A percentile compares a stretch with the other conserved stretches of the same genome.
phyloP scores from a whole-genome alignment of 352 stramenopile genomes.

The Phytopythium mirpurense region DNA sequence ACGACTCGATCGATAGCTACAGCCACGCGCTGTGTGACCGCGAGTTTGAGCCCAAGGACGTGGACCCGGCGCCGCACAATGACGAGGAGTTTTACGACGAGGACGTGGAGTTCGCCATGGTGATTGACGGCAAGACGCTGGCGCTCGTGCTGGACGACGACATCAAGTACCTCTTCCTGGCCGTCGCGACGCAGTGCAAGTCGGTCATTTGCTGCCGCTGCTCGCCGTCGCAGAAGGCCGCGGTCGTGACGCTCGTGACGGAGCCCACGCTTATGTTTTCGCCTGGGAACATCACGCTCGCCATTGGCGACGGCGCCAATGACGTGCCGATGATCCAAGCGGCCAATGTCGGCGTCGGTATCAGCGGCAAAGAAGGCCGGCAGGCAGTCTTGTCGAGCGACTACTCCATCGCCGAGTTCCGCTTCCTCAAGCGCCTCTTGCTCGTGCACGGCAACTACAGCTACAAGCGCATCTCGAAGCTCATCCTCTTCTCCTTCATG shows the following conservation, averaged over 20 bases:
- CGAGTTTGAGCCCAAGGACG: slow-evolving; percentile 66
- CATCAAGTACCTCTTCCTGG: slow-evolving; percentile 87
- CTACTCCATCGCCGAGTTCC: slow-evolving; percentile 82
- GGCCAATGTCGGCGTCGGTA: slow-evolving; percentile 80
- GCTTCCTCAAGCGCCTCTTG: slow-evolving; percentile 74
- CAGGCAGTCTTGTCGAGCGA: slow-evolving; percentile 84
- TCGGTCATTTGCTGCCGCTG: slow-evolving; percentile 87
- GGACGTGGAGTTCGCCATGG: slow-evolving; percentile 85
- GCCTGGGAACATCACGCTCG: slow-evolving; percentile 81
- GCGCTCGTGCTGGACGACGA: slow-evolving; percentile 81
- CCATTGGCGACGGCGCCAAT: slow-evolving; percentile 83
- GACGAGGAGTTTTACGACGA: slow-evolving; percentile 69
- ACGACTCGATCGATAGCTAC: slow-evolving; percentile 51
- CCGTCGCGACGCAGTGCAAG: slow-evolving; percentile 85
- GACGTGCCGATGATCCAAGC: slow-evolving; percentile 89
- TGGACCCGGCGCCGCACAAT: slow-evolving; percentile 24
- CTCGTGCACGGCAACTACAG: slow-evolving; percentile 88
- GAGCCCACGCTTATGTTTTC: slow-evolving; percentile 87
- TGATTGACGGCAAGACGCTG: slow-evolving; percentile 87
- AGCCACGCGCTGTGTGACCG: slow-evolving; percentile 56
- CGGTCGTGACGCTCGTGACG: slow-evolving; percentile 83
- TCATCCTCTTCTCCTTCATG: slow-evolving; percentile 88
- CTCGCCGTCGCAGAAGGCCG: slow-evolving; percentile 80
- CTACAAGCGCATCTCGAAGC: slow-evolving; percentile 88
- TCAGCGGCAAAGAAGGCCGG: slow-evolving; percentile 82